phyloP scores from a whole-genome alignment of 176 grass and related monocot species.

The Metroxylon sagu region DNA sequence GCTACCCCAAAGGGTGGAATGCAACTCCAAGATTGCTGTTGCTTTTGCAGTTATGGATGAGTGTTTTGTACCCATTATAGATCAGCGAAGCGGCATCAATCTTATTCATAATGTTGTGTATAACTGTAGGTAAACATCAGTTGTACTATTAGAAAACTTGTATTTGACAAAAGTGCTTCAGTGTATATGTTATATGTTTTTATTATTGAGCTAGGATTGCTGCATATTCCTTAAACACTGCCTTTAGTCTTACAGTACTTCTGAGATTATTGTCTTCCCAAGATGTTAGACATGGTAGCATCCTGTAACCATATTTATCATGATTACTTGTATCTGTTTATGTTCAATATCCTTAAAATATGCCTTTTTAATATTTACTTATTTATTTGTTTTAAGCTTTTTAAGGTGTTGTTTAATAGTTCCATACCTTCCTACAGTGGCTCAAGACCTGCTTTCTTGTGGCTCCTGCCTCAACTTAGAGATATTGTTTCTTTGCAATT shows the following conservation, averaged over 20 bases:
- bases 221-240: too few species aligned
- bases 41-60: constrained; percentile 88
- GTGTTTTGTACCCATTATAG: constrained; percentile 70
- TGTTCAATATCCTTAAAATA: background rate
- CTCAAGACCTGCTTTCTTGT: too few species aligned
- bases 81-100: constrained; percentile 87
- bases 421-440: too few species aligned
- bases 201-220: too few species aligned
- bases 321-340: background rate
- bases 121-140: constrained; percentile 80
- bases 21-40: constrained; percentile 86
- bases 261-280: too few species aligned
- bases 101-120: constrained; percentile 88
- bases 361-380: background rate
- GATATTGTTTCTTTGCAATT: too few species aligned
- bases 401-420: background rate
- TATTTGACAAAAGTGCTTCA: background rate
- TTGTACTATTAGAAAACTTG: constrained; percentile 13
- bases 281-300: too few species aligned
- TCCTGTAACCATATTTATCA: too few species aligned
- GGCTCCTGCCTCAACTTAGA: too few species aligned
- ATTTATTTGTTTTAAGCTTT: background rate
- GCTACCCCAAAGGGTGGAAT: constrained; percentile 34
- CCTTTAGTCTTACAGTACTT: too few species aligned
- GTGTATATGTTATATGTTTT: too few species aligned